Percentiles rank a stretch among this genome's conserved stretches.
Conservation (phyloP, 208 protist species). For the Balamuthia mandrillaris region DNA sequence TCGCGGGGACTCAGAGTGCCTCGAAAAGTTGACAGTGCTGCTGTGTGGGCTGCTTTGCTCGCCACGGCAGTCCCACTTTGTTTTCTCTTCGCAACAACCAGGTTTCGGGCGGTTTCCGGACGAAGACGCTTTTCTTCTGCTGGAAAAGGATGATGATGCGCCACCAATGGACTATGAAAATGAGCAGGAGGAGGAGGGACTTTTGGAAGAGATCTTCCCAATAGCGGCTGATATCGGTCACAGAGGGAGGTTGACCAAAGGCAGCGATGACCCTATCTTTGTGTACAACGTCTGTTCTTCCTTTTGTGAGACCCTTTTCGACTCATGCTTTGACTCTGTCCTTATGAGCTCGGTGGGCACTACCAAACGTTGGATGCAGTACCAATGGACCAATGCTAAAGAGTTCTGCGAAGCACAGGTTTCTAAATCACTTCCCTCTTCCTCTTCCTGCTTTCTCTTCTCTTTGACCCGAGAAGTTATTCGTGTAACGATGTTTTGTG, state of each 20-base stretch:
- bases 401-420: neutral
- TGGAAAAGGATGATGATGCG: too few relatives aligned
- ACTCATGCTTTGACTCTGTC: neutral
- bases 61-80: neutral
- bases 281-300: neutral
- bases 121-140: too few relatives aligned
- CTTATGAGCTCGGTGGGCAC: neutral
- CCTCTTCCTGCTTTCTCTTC: too few relatives aligned
- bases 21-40: neutral
- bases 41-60: neutral
- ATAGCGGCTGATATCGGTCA: too few relatives aligned
- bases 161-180: too few relatives aligned
- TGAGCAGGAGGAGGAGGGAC: too few relatives aligned
- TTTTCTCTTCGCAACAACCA: neutral
- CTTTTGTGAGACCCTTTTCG: neutral
- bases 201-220: too few relatives aligned
- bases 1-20: neutral
- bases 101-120: too few relatives aligned
- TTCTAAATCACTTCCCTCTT: too few relatives aligned
- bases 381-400: neutral
- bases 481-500: too few relatives aligned
- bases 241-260: neutral
- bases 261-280: neutral
- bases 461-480: too few relatives aligned
- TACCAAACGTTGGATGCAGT: neutral